Evolutionary conservation across 2,329 filamentous ascomycete genomes (phyloP), one percentile per base, ranked within the genome.

Genomic region (Aspergillus sp.): DNA sequence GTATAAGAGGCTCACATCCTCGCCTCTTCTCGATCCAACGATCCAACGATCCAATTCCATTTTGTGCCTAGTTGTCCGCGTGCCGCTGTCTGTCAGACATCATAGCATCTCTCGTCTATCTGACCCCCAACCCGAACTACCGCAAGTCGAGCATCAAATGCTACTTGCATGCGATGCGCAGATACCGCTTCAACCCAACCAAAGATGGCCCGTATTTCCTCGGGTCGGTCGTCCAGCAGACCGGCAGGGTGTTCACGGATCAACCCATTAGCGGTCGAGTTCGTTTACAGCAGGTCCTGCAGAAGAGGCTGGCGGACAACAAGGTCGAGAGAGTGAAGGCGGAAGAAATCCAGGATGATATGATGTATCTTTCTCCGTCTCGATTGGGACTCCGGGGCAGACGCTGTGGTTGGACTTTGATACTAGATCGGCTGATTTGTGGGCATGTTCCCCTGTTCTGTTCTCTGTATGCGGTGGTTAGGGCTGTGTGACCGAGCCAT

Each of bases 381-480:
- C 60, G 10, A 77, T 85, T 39, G 81, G 81, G 16, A 78, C 72
- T 2, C 79, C 79, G 11, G 56, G 67, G 1, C 79, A 84, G 60
- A 74, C 60, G 28, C 43, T 78, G 26, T 69, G 67, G 41, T 55
- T 83, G 10, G 72, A 82, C 48, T 82, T 84, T 40, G 80, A 85
- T 52, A 82, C 79, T 24, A 79, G 79, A 13, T 81, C 76, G 8
- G 69, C 78, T 13, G 80, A 84, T 61, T 64, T 81, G 14, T 84
- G 78, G 80, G 72, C 76, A 60, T 44, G 64, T 41, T 31, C n/a
- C 16, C n/a, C n/a, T n/a, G n/a, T n/a, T n/a, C n/a, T n/a, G n/a
- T n/a, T n/a, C n/a, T n/a, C n/a, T n/a, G n/a, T n/a, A n/a, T n/a
- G n/a, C n/a, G n/a, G n/a, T n/a, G n/a, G n/a, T n/a, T n/a, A n/a